A percentile compares a stretch with the other conserved stretches of the same genome.
phyloP scores from a whole-genome alignment of 768 basidiomycete genomes.

The Trametes cubensis region DNA sequence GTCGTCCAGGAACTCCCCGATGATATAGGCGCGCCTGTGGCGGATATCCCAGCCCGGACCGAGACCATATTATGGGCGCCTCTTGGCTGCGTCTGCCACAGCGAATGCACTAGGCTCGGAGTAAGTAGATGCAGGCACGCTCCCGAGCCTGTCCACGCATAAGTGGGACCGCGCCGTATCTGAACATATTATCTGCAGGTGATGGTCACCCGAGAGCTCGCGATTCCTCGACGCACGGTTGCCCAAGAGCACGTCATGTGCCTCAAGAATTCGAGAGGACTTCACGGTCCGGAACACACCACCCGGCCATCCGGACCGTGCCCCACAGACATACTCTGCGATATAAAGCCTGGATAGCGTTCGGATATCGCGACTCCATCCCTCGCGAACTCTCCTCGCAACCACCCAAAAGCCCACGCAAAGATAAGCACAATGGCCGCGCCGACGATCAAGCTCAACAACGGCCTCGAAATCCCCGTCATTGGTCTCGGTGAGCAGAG shows the following conservation, averaged over 20 bases:
- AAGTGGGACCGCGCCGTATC: too few relatives aligned
- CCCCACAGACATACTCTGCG: not conserved
- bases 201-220: too few relatives aligned
- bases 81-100: too few relatives aligned
- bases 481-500: constrained; percentile 56
- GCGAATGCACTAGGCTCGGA: too few relatives aligned
- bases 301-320: constrained; percentile 3
- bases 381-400: not conserved
- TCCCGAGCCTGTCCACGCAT: too few relatives aligned
- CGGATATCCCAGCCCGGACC: too few relatives aligned
- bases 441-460: constrained; percentile 63
- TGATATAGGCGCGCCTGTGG: too few relatives aligned
- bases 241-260: constrained; percentile 4
- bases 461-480: constrained; percentile 55
- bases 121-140: too few relatives aligned
- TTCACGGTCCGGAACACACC: constrained; percentile 11
- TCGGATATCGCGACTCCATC: constrained; percentile 1
- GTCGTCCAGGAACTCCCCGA: too few relatives aligned
- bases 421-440: constrained; percentile 12
- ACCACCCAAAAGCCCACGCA: not conserved
- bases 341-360: constrained; percentile 10
- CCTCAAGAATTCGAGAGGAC: not conserved
- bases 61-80: too few relatives aligned
- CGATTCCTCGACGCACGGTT: too few relatives aligned
- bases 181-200: too few relatives aligned